Evolutionary conservation across 2,329 filamentous ascomycete species (phyloP), one percentile per base, ranked within the genome.

Genomic region (Fusarium fracticaudum): DNA sequence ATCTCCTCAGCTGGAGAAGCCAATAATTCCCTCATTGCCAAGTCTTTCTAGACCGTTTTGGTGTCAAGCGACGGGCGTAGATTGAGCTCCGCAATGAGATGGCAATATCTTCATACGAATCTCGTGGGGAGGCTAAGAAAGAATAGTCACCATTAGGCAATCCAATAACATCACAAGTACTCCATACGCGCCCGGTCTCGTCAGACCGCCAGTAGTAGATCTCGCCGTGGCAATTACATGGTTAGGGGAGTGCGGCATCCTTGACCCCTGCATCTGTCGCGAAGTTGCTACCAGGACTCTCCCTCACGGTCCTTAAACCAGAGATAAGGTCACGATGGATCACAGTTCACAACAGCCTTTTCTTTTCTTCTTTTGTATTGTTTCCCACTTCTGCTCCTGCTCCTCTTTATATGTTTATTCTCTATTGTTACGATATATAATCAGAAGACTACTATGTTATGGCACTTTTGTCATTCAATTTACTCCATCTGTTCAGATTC

Each of bases 301-400:
- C 24, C 6, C 13, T 14, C 4, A 15, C 26, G 5, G 45, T 4
- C 13, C 4, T 22, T 22, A 3, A 11, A 20, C 11, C 8, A 3
- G 8, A 10, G 14, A 10, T 11, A 29, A 11, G 26, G 18, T 8
- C 4, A 6, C 3, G 6, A 26, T 4, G 5, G 15, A 8, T 24
- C 17, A 14, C 18, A 29, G 4, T 29, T 18, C 18, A 47, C 44
- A 4, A 29, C 44, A 47, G 26, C 45, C 3, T 29, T 10, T 47
- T 10, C 11, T 14, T 11, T 22, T 6, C 8, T 29, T 7, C 13
- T 29, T 11, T 22, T 29, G 12, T 11, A 31, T 22, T 29, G 9
- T 12, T 22, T 48, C 26, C 26, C 4, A 11, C 45, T 47, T 22
- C 45, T 47, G 18, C 44, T 26, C 20, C 24, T 45, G 3, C 18